Evolutionary conservation across 2,329 filamentous ascomycete genomes (phyloP), one percentile per base, ranked within the genome.

Genomic region (Fusarium sp.): DNA sequence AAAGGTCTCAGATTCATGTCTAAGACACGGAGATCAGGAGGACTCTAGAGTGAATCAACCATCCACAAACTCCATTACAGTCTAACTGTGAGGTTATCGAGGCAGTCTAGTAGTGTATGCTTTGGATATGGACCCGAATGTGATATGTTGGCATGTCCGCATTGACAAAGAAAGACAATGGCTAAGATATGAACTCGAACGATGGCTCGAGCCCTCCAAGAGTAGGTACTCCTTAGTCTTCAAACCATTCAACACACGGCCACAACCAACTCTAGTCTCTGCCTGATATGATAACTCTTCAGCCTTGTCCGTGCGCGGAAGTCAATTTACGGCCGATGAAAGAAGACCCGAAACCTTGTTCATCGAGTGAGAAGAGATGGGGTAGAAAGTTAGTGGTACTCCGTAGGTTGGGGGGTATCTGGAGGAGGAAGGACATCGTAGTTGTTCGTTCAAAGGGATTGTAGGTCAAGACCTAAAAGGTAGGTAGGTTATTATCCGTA

Each of bases 291-390:
- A 29, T 47, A 38, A 21, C 20, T n/a, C 21, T 35, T 21, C 13
- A 29, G 26, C 23, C 39, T 48, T 52, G 70, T 67, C 70, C 44
- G 70, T 73, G 70, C 70, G 68, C 68, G 59, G 62, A 73, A 69
- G 48, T 71, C 63, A 70, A 70, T 70, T 72, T 70, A 53, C 56
- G 63, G 21, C 41, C 33, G 54, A 31, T n/a, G 43, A 41, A 29
- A 53, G 41, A 44, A 26, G 21, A 42, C 42, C 15, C 42, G 44
- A 47, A 49, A 54, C 54, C 49, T 50, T 42, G 55, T 57, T 57
- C 44, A 24, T 63, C 31, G 26, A 47, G 38, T 42, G 42, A 55
- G 52, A 54, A 46, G 42, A 55, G 23, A 55, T 20, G 37, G 31
- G 38, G 33, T 33, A 54, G 21, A 23, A n/a, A n/a, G n/a, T n/a